Base-by-base conservation (phyloP, 2,329 filamentous ascomycete genomes). In the Colletotrichum chlorophyti region DNA sequence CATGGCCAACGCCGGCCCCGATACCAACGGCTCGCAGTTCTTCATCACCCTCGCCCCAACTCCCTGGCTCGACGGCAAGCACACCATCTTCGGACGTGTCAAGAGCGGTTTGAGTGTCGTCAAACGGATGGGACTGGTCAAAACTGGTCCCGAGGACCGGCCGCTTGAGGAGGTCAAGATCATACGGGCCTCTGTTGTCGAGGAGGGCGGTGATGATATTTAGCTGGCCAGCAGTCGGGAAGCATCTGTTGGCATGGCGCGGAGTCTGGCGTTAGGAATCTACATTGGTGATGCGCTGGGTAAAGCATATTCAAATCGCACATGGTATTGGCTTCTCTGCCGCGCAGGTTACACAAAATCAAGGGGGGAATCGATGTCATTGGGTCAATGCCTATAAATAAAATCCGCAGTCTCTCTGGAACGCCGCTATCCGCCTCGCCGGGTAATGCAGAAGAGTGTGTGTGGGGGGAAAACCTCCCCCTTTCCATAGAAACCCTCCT, bases 1-100 rank as follows among this genome's bases (percentile, higher is more conserved):
- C 76, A 99, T 99, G 95, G 95, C 95, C 59, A 99, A 99, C 76
- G 87, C 88, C 14, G 95, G 95, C 0, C 91, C 91, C 8, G 87
- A 98, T 73, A 96, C 94, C 31, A 98, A 98, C 73, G 94, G 94
- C 19, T 91, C 87, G 58, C 95, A 98, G 76, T 99, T 98, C 76
- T 98, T 98, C 72, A 87, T 99, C 65, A 98, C 95, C 0, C 81
- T 98, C 29, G 94, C 93, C 7, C 94, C 94, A 5, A 94, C 95
- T 14, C 95, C 95, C 1, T 98, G 94, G 94, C 77, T 99, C 59
- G 95, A 99, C 75, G 93, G 93, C 19, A 97, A 97, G 75, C 94
- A 99, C 73, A 96, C 93, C 10, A 96, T 99, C 65, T 99, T 99
- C 71, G 95, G 95, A 1, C 80, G 94, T 51, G 93, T 99, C 34